Evolutionary conservation across 2,329 filamentous ascomycete species (phyloP), one percentile per base, ranked within the genome.

Genomic region (Ilyonectria robusta): DNA sequence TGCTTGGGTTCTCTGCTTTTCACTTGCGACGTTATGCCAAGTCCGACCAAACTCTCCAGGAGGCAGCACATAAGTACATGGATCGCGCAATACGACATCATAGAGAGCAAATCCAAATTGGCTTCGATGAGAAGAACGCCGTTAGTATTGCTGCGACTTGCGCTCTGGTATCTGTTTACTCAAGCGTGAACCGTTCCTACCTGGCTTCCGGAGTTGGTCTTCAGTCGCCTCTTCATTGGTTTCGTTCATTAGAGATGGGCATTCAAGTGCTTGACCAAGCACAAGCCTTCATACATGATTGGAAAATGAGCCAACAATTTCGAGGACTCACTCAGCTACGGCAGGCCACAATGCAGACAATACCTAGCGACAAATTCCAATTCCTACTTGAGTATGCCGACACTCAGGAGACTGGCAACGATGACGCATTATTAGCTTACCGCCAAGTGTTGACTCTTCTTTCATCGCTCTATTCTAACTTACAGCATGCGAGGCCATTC

Each of bases 1-100:
- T 63, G 5, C 54, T 63, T 23, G 61, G 61, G 6, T 21, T 58
- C 3, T 58, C 61, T n/a, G 61, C 61, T 2, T 63, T 58, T 19
- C 61, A 63, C 35, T 33, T 63, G n/a, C 33, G 61, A 17, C 53
- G 61, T 7, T 6, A 46, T 10, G 19, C 13, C 35, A 40, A 29
- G 19, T 31, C 17, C 19, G 46, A 63, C 15, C 4, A 37, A 6
- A 23, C n/a, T n/a, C 61, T 63, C 4, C 54, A 53, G 6, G 53
- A 63, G 15, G 46, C 47, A 7, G 58, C 61, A 5, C 19, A 63
- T 29, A 58, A 15, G 26, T 58, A 51, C 5, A 58, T 63, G 54
- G 37, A 13, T 11, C 44, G 61, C 19, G 61, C 61, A 2, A 63
- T 63, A 53, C 31, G 42, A 10, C n/a, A n/a, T 11, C 54, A 63